Base-by-base conservation (phyloP, 192 early-diverging fungal species). In the Polychytrium aggregatum region DNA sequence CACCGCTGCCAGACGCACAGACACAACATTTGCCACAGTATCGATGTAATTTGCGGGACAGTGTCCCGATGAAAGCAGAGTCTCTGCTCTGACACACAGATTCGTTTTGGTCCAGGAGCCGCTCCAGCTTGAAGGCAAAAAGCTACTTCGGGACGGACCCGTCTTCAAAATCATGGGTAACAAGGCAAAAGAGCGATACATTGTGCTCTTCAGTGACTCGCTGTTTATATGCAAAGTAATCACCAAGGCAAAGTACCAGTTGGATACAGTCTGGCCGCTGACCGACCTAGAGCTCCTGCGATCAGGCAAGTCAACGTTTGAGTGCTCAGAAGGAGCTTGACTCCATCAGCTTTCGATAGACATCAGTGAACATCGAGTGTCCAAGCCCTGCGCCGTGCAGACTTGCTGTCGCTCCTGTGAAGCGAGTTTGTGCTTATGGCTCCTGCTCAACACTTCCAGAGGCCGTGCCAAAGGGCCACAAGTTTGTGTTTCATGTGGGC, bases 131-230 rank as follows among this genome's bases (percentile, higher is more conserved):
- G 48, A 46, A 9, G 66, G 72, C 17, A 76, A 68, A 43, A 57
- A 65, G 45, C 56, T 62, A 29, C 31, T 75, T 16, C 62, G 64
- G 13, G 74, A 77, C 33, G 74, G 74, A 14, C 25, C 43, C 6
- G 28, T 66, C 34, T 29, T 52, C 16, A 29, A 57, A 21, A 57
- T 61, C 2, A 10, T 48, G 17, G 48, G 50, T 17, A 57, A 65
- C 31, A 74, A 72, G 42, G 40, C 60, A 20, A 68, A 67, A 28
- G 74, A 77, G 18, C 53, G 70, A 39, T 66, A 67, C 45, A 47
- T 71, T 6, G 38, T 68, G n/a, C 44, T 77, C 1, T 76, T 68
- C 44, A 56, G 54, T 28, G 74, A 77, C 20, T 47, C 56, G 22
- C 40, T 77, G 37, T 30, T 77, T 24, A 57, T 77, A 5, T 76